Evolutionary conservation across 306 rosid species (phyloP).

Genomic region (Acacia confusa): DNA sequence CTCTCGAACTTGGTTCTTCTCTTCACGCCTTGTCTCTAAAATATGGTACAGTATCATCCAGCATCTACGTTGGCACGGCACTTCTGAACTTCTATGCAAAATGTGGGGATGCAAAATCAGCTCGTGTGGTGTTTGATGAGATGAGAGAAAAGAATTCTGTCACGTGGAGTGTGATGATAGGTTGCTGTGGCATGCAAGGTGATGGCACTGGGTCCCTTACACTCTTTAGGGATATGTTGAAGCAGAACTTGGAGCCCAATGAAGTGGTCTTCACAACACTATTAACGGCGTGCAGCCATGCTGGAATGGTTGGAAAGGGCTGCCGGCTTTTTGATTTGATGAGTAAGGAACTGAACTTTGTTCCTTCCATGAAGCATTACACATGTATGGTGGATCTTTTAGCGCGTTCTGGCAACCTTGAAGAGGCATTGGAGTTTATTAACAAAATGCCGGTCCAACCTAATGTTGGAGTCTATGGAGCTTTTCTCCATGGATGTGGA

Average conservation of each 20-base stretch:
- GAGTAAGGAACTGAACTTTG: conserved; percentile 50
- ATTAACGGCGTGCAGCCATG: conserved; percentile 76
- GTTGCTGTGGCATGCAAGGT: conserved; percentile 78
- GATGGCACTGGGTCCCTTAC: conserved; percentile 61
- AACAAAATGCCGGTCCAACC: conserved; percentile 63
- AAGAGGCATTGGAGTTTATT: conserved; percentile 67
- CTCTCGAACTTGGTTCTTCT: conserved; percentile 59
- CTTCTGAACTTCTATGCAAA: conserved; percentile 74
- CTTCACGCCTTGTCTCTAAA: conserved; percentile 60
- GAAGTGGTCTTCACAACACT: conserved; percentile 62
- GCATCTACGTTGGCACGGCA: conserved; percentile 69
- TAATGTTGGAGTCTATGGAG: conserved; percentile 65
- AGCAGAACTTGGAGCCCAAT: conserved; percentile 53
- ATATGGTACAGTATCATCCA: conserved; percentile 43
- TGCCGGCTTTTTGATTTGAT: conserved; percentile 57
- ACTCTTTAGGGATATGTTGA: conserved; percentile 64
- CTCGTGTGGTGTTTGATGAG: conserved; percentile 61
- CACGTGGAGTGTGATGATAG: conserved; percentile 80
- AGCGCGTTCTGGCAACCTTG: conserved; percentile 71
- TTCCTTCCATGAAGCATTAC: conserved; percentile 77
- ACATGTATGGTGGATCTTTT: conserved; percentile 74
- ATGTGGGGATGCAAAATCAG: conserved; percentile 71
- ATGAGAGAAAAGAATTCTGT: conserved; percentile 65
- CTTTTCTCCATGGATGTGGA: conserved; percentile 86
- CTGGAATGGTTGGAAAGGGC: conserved; percentile 80